Conservation (phyloP, 176 grass and related monocot genomes). For the Raddia distichophylla region DNA sequence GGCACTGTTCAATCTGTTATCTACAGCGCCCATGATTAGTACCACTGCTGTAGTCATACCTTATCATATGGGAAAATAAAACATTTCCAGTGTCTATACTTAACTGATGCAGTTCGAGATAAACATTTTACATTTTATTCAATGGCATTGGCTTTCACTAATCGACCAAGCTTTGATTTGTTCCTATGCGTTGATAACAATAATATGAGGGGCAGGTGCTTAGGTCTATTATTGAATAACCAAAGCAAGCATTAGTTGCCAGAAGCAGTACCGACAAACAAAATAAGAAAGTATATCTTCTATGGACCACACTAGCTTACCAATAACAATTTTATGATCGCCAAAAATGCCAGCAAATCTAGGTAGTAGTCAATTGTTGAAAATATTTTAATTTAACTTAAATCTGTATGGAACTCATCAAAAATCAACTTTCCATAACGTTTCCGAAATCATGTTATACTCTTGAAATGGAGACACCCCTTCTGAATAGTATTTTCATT, state of each 20-base stretch:
- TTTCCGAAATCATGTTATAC: not conserved
- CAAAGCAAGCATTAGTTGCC: not conserved
- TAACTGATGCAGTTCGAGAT: not conserved
- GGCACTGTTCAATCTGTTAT: not conserved
- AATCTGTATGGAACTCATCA: not conserved
- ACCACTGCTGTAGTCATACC: not conserved
- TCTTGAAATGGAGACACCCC: not conserved
- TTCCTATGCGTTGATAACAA: not conserved
- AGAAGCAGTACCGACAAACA: not conserved
- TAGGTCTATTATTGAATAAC: not conserved
- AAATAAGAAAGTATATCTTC: not conserved
- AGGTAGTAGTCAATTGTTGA: not conserved
- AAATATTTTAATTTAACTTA: slow-evolving; percentile 23
- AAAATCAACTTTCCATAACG: not conserved
- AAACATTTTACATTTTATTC: not conserved
- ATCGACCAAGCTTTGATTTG: not conserved
- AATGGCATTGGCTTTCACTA: not conserved
- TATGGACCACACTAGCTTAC: not conserved
- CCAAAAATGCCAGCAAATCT: not conserved
- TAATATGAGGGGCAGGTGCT: not conserved
- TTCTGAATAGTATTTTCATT: not conserved
- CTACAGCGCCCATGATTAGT: not conserved
- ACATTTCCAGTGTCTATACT: not conserved
- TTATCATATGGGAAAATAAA: not conserved
- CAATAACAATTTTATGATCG: not conserved